Evolutionary conservation across 495 filamentous ascomycete species (phyloP), one percentile per base, ranked within the genome.

Genomic region (Aspergillus cavernicola): DNA sequence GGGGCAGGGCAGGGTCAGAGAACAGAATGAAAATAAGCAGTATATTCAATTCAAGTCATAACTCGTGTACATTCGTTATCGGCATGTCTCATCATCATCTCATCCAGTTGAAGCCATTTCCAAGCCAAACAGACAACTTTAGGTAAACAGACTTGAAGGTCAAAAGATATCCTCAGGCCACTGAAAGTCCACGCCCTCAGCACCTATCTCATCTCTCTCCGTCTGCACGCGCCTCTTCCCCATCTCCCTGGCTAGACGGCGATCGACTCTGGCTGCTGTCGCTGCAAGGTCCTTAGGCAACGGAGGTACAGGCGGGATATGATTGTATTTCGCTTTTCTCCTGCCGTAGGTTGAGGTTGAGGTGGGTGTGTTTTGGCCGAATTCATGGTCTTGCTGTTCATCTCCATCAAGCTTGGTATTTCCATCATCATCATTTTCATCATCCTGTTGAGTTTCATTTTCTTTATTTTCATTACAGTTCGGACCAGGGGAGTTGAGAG

Each of bases 151-250:
- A n/a, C n/a, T n/a, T n/a, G n/a, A n/a, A n/a, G n/a, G n/a, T 69
- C 53, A 79, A 46, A 79, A 79, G 11, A 78, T 67, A 58, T 78
- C 76, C 35, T 75, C 73, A 0, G 68, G 69, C 77, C 77, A 80
- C 15, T 66, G 59, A 31, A 69, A 79, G 6, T 13, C 9, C 31
- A 11, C 31, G 9, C 37, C 19, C 24, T 43, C 51, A 11, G 38
- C 24, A 4, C 29, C 37, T 29, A 28, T 37, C 23, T 10, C 44
- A 18, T 26, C 42, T 42, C 18, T 40, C 47, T 24, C 46, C n/a
- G 4, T 44, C 41, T 43, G 28, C 33, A 52, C 44, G 22, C 58
- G 56, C 18, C 61, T 61, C 53, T 66, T 68, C 19, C 55, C 58
- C 10, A 65, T 68, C 20, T 74, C 70, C 19, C 47, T 62, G 11